Evolutionary conservation across 1,284 basidiomycete species (phyloP).

Genomic region (Sanghuangporus baumii): DNA sequence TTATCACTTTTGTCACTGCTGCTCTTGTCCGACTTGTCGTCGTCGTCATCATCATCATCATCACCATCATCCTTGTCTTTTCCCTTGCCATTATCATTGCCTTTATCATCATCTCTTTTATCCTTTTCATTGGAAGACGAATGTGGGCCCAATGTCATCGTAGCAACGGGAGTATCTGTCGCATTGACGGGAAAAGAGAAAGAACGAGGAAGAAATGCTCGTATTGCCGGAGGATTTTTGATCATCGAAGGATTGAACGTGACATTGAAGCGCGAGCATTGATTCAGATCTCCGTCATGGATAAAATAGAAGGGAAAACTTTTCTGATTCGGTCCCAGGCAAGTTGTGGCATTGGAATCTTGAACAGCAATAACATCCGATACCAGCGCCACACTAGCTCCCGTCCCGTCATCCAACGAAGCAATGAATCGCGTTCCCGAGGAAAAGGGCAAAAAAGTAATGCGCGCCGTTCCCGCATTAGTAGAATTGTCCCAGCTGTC

Average conservation of each 20-base stretch:
- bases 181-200: slow-evolving; percentile 36
- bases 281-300: slow-evolving; percentile 28
- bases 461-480: slow-evolving; percentile 35
- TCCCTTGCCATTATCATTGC: not conserved
- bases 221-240: slow-evolving; percentile 34
- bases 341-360: slow-evolving; percentile 37
- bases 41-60: not conserved
- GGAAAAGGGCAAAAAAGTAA: slow-evolving; percentile 48
- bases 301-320: slow-evolving; percentile 8
- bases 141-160: not conserved
- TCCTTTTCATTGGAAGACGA: not conserved
- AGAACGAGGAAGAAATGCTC: slow-evolving; percentile 40
- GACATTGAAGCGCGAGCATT: slow-evolving; percentile 48
- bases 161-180: slow-evolving; percentile 22
- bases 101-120: not conserved
- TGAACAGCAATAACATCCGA: slow-evolving; percentile 47
- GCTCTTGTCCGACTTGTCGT: not conserved
- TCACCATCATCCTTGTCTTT: not conserved
- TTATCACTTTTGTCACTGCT: not conserved
- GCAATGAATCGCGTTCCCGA: slow-evolving; percentile 48
- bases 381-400: slow-evolving; percentile 34
- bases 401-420: slow-evolving; percentile 43
- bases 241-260: slow-evolving; percentile 34
- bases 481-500: slow-evolving; percentile 33
- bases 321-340: slow-evolving; percentile 30